Conservation (phyloP, 306 rosid species). For the Pyrus pyrifolia region DNA sequence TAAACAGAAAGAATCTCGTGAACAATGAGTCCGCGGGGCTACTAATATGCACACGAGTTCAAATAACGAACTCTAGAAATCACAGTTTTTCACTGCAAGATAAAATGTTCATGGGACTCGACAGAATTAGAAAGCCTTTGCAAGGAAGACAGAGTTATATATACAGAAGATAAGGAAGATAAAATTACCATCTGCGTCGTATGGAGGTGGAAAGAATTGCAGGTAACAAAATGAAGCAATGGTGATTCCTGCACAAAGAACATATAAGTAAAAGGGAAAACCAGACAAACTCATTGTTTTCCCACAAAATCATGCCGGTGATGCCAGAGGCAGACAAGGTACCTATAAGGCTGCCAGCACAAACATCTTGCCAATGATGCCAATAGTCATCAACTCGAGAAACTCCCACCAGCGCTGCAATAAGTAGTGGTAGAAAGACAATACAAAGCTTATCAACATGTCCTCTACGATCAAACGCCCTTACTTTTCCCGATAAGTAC, state of each 20-base stretch:
- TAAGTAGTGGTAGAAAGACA: conserved; percentile 56
- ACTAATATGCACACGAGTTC: neutral
- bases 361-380: conserved; percentile 97
- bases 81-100: neutral
- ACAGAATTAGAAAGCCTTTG: neutral
- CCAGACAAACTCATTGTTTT: neutral
- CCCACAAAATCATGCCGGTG: neutral
- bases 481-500: conserved; percentile 76
- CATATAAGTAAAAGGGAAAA: neutral
- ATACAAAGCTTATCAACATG: conserved; percentile 81
- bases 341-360: conserved; percentile 84
- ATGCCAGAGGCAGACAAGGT: neutral
- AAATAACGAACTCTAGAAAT: neutral
- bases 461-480: conserved; percentile 73
- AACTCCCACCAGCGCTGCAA: conserved; percentile 68
- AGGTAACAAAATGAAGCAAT: conserved; percentile 81
- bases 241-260: conserved; percentile 45
- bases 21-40: neutral
- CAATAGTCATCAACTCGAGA: conserved; percentile 96
- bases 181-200: conserved; percentile 54
- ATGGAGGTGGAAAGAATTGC: conserved; percentile 94
- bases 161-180: neutral
- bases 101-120: neutral
- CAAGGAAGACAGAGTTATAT: neutral
- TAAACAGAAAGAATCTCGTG: neutral